Conservation (phyloP, 768 basidiomycete genomes). For the Dictyophora rubrovolvata region DNA sequence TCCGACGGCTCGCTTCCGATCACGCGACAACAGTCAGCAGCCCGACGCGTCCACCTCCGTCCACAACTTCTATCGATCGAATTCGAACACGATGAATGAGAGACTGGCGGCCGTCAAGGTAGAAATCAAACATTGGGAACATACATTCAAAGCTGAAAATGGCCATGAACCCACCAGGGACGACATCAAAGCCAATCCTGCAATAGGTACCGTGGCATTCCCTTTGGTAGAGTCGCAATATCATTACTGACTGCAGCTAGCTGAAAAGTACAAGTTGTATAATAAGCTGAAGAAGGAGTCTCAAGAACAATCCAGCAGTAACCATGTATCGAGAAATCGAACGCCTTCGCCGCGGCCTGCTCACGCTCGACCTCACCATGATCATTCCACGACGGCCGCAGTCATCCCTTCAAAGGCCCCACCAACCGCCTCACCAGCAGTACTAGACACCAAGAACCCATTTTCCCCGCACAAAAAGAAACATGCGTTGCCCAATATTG, state of each 20-base stretch:
- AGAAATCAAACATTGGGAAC: conserved; percentile 75
- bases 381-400: conserved; percentile 19
- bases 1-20: too few relatives aligned
- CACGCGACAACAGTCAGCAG: too few relatives aligned
- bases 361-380: conserved; percentile 24
- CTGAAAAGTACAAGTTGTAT: conserved; percentile 73
- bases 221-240: conserved; percentile 12
- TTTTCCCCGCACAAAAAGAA: conserved; percentile 67
- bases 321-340: conserved; percentile 8
- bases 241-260: conserved; percentile 26
- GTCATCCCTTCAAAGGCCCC: conserved; percentile 42
- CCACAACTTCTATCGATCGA: too few relatives aligned
- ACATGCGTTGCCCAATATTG: conserved; percentile 14
- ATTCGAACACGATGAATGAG: not conserved
- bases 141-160: conserved; percentile 46
- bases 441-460: conserved; percentile 56
- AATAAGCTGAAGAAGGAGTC: conserved; percentile 57
- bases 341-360: conserved; percentile 23
- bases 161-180: conserved; percentile 53
- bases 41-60: too few relatives aligned
- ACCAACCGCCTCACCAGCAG: conserved; percentile 37
- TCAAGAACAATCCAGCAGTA: conserved; percentile 16
- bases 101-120: conserved; percentile 44
- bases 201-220: conserved; percentile 38
- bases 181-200: conserved; percentile 54